Evolutionary conservation across 2,329 filamentous ascomycete species (phyloP), one percentile per base, ranked within the genome.

Genomic region (Graphilbum fragrans): DNA sequence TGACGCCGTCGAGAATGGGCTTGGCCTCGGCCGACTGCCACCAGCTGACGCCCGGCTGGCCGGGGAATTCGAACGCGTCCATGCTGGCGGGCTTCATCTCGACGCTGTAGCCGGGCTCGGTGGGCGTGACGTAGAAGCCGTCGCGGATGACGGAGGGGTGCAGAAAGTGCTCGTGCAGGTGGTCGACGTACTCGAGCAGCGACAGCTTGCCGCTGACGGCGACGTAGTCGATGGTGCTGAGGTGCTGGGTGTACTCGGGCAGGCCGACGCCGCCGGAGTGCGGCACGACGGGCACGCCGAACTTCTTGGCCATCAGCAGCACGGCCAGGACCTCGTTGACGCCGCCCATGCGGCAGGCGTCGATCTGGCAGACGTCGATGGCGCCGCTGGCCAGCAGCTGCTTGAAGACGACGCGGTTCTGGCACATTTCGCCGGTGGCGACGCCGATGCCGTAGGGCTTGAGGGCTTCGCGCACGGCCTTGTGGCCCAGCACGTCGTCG

Each of bases 311-410:
- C 65, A 94, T 82, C 35, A 94, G 72, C 29, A 94, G 64, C 33
- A 94, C 86, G n/a, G 87, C 86, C 20, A 94, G 70, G 21, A 90
- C 86, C 63, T 94, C 87, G 63, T 94, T 94, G 36, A 94, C 85
- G 47, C 87, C 86, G 34, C 87, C 87, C 51, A 94, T 73, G 21
- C 87, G 80, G 67, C 86, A 94, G 3, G 87, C 87, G 53, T 94
- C 87, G 52, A 92, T 83, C 62, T 94, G 87, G 58, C 86, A 86
- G 18, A 94, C 77, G 54, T 92, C 86, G 52, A 94, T 85, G 46
- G 86, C 85, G 39, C 82, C 82, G 3, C 77, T 69, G 57, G 80
- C 75, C 39, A 94, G 73, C 46, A 94, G 74, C 63, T 94, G 87
- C 72, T 94, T 94, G 75, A 94, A 94, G 54, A 94, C 77, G 49